phyloP scores from a whole-genome alignment of 805 yeast species.

The Pichia phayaonensis region DNA sequence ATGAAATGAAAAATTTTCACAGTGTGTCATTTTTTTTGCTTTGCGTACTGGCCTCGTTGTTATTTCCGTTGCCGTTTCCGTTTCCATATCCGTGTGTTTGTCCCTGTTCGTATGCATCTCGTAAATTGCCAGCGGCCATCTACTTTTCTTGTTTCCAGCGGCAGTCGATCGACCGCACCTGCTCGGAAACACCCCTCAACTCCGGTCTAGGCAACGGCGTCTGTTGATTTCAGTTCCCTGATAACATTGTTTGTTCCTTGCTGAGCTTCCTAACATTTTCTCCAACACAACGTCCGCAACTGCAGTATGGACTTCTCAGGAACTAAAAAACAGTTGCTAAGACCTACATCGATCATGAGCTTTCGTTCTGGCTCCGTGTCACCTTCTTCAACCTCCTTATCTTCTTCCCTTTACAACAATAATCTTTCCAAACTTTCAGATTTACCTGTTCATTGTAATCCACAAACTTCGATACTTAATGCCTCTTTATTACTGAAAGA shows the following conservation, averaged over 20 bases:
- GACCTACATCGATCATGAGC: background rate
- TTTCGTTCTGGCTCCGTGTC: background rate
- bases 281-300: background rate
- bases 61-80: no score
- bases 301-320: background rate
- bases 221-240: background rate
- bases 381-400: background rate
- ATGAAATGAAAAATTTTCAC: background rate
- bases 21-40: background rate
- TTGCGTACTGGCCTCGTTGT: no score
- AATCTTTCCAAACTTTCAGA: slow-evolving; percentile 25
- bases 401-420: background rate
- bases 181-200: no score
- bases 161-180: no score
- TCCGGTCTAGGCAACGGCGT: no score
- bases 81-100: no score
- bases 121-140: no score
- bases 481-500: slow-evolving; percentile 33
- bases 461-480: slow-evolving; percentile 25
- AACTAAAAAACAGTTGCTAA: background rate
- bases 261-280: background rate
- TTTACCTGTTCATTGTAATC: slow-evolving; percentile 29
- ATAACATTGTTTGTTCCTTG: background rate
- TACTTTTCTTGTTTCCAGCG: no score
- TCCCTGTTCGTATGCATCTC: no score